phyloP scores from a whole-genome alignment of 257 asterid genomes.

The Voacanga thouarsii region DNA sequence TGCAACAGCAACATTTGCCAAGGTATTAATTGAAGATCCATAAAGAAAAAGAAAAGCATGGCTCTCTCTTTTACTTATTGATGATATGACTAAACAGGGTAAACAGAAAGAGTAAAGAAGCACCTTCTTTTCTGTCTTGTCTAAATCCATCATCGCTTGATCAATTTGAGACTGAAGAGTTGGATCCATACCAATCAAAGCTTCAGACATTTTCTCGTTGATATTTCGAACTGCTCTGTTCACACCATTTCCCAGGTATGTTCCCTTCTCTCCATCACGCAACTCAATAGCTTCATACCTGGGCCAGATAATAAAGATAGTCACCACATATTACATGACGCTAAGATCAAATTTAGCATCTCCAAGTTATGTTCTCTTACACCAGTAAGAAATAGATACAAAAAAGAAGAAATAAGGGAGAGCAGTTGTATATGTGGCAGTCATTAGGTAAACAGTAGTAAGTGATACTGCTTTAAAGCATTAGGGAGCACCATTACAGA shows the following conservation, averaged over 20 bases:
- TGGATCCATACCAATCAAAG: slow-evolving; percentile 98
- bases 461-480: not conserved
- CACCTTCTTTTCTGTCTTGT: slow-evolving; percentile 93
- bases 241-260: slow-evolving; percentile 93
- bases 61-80: not conserved
- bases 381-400: not conserved
- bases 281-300: slow-evolving; percentile 95
- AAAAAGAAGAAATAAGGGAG: not conserved
- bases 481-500: not conserved
- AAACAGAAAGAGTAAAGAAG: not conserved
- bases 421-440: not conserved
- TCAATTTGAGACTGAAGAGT: slow-evolving; percentile 95
- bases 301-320: slow-evolving; percentile 20
- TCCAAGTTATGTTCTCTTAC: no score
- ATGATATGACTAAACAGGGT: not conserved
- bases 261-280: slow-evolving; percentile 95
- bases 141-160: slow-evolving; percentile 98
- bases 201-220: slow-evolving; percentile 94
- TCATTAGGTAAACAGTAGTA: not conserved
- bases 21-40: not conserved
- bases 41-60: not conserved
- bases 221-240: slow-evolving; percentile 87
- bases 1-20: slow-evolving; percentile 1
- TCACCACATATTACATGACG: slow-evolving; percentile 11
- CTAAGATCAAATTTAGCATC: slow-evolving; percentile 10